A percentile compares a stretch with the other conserved stretches of the same genome.
Evolutionary conservation across 257 asterid genomes (phyloP).

Genomic region (Solanum lignicaule): DNA sequence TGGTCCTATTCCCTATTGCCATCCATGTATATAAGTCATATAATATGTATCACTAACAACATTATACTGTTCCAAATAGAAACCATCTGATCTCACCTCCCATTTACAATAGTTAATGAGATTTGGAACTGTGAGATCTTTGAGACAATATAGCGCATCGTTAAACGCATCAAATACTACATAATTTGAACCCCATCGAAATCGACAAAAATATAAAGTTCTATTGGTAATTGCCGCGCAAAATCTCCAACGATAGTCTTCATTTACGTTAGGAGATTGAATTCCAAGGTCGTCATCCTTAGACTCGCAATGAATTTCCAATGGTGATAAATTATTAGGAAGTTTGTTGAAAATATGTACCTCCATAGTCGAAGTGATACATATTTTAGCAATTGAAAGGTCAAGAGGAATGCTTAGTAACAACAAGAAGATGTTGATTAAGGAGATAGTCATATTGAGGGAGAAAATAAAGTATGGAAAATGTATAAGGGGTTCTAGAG

Average conservation of each 20-base stretch:
- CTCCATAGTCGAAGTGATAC: accelerated
- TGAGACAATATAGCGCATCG: background rate
- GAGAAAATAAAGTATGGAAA: background rate
- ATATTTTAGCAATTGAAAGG: background rate
- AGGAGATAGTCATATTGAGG: background rate
- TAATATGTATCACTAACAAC: background rate
- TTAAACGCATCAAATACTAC: background rate
- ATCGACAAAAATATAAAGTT: background rate
- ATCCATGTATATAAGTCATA: background rate
- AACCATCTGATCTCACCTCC: background rate
- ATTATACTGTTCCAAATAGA: background rate
- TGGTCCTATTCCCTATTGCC: background rate
- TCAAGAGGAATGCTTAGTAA: background rate
- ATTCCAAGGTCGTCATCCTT: background rate
- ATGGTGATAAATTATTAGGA: background rate
- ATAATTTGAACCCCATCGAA: background rate
- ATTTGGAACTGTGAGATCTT: background rate
- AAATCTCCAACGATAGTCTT: background rate
- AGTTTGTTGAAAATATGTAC: background rate
- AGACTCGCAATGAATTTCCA: background rate
- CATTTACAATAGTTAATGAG: background rate
- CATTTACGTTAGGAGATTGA: background rate
- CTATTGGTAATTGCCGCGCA: accelerated
- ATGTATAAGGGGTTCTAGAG: background rate
- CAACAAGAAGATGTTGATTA: background rate